Evolutionary conservation across 2,329 filamentous ascomycete genomes (phyloP).

Genomic region (Neofusicoccum sp.): DNA sequence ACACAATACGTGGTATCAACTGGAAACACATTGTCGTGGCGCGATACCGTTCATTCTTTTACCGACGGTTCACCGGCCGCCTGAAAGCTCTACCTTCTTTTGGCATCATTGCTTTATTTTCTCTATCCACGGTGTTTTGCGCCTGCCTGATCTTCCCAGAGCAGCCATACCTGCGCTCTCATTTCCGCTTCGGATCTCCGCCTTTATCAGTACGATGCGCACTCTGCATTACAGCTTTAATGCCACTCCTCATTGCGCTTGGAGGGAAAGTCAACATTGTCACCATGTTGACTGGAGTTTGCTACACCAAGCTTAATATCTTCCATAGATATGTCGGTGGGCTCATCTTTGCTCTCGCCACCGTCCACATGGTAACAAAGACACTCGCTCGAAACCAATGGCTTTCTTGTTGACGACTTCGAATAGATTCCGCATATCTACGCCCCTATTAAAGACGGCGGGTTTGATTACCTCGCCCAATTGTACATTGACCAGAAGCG

Average conservation of each 20-base stretch:
- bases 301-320: constrained; percentile 35
- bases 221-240: constrained; percentile 32
- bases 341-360: constrained; percentile 28
- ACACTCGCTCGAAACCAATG: neutral
- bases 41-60: constrained; percentile 23
- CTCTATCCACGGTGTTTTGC: constrained; percentile 25
- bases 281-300: constrained; percentile 33
- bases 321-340: constrained; percentile 29
- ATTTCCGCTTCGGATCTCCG: constrained; percentile 30
- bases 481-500: constrained; percentile 25
- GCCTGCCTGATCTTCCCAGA: constrained; percentile 27
- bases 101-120: constrained; percentile 25
- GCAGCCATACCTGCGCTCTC: constrained; percentile 25
- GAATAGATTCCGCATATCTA: constrained; percentile 28
- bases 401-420: neutral
- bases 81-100: constrained; percentile 25
- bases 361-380: constrained; percentile 31
- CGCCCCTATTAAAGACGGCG: constrained; percentile 29
- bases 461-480: constrained; percentile 25
- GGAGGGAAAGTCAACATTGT: constrained; percentile 36
- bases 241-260: constrained; percentile 31
- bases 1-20: neutral
- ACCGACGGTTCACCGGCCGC: constrained; percentile 26
- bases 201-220: constrained; percentile 31
- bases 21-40: constrained; percentile 20